Evolutionary conservation across 1,284 basidiomycete species (phyloP).

Genomic region (Psilocybe mexicana): DNA sequence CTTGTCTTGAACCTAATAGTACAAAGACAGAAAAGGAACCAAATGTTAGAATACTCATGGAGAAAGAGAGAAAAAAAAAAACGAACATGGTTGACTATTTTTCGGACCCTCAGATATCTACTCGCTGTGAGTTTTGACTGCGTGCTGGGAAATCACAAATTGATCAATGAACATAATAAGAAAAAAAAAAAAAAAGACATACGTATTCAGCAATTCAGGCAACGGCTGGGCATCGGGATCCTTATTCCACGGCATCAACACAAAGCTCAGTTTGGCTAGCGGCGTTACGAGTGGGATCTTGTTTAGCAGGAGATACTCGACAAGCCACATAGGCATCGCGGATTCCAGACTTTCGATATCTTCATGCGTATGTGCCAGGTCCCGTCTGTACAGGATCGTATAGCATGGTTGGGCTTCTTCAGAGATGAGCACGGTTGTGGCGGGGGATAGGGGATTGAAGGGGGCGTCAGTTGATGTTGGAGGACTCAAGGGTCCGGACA

Average conservation of each 20-base stretch:
- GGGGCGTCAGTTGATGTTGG: constrained; percentile 78
- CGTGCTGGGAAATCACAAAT: constrained; percentile 40
- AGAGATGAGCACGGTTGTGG: constrained; percentile 77
- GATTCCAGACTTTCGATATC: constrained; percentile 78
- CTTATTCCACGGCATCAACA: constrained; percentile 78
- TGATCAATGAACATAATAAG: neutral
- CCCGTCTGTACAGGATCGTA: constrained; percentile 78
- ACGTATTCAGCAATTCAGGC: constrained; percentile 79
- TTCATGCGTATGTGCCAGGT: constrained; percentile 52
- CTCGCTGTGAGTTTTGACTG: constrained; percentile 90
- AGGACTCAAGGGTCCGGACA: constrained; percentile 70
- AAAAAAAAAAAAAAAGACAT: constrained; percentile 29
- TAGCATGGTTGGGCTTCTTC: constrained; percentile 84
- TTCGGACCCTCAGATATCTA: constrained; percentile 81
- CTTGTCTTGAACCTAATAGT: constrained; percentile 80
- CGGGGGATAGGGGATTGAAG: constrained; percentile 57
- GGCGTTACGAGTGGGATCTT: constrained; percentile 50
- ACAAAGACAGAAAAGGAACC: too few species aligned
- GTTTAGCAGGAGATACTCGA: constrained; percentile 83
- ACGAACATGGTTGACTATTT: constrained; percentile 80
- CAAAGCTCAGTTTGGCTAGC: constrained; percentile 81
- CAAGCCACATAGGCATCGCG: constrained; percentile 82
- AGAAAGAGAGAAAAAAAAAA: neutral
- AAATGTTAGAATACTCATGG: too few species aligned
- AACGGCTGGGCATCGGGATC: constrained; percentile 57